phyloP scores from a whole-genome alignment of 495 filamentous ascomycete species.

The Neurospora sublineolata region DNA sequence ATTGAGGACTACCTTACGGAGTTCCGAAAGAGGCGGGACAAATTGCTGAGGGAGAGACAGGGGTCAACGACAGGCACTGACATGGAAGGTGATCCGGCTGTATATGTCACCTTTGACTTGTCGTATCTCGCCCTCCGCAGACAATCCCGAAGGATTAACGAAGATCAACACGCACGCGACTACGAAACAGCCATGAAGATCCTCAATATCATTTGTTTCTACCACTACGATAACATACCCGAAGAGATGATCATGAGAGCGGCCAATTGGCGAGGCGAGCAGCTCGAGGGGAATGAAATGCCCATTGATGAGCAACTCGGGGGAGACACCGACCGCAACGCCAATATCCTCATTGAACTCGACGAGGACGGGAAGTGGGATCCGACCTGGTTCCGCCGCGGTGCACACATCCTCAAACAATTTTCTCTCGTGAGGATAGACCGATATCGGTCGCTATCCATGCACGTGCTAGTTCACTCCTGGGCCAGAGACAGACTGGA shows the following conservation, averaged over 20 bases:
- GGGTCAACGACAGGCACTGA: background rate
- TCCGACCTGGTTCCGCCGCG: background rate
- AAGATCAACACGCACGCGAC: background rate
- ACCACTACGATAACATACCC: background rate
- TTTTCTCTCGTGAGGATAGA: background rate
- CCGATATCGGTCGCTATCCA: background rate
- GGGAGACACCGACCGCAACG: background rate
- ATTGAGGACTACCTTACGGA: too few species aligned
- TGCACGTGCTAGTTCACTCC: background rate
- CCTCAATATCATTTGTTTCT: background rate
- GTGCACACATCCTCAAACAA: background rate
- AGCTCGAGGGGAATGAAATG: background rate
- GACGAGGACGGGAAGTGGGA: background rate
- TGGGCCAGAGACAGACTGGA: background rate
- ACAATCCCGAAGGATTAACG: background rate
- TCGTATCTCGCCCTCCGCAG: background rate
- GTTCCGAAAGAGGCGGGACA: too few species aligned
- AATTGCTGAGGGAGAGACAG: too few species aligned
- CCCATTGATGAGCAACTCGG: background rate
- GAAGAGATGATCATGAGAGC: background rate
- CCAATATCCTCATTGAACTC: background rate
- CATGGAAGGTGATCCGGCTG: background rate
- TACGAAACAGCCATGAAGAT: background rate
- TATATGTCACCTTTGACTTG: background rate
- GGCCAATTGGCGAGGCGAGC: background rate